Base-by-base conservation (phyloP, 2,329 filamentous ascomycete species). In the Dactylellina drechsleri region DNA sequence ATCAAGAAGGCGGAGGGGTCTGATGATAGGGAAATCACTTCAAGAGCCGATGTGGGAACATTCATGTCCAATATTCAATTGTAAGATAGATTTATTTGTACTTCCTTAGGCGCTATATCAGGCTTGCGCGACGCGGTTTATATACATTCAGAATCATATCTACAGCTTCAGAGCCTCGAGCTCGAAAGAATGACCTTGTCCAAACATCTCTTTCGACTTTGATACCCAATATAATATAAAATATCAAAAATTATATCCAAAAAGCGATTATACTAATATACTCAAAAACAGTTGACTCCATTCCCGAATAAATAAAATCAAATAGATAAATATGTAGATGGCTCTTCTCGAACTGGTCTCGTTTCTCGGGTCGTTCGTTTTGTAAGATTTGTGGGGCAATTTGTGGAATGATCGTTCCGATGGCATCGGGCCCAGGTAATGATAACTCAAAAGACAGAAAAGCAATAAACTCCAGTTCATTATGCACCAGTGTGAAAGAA, bases 401-500 rank as follows among this genome's bases (percentile, higher is more conserved):
- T 15, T 31, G 6, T 54, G n/a, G 40, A n/a, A 62, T 36, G 2
- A 36, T 5, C 31, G 10, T 7, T 36, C 10, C 31, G 31, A 36
- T 5, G 10, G 10, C 1, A 36, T 36, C 47, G 28, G 15, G 16
- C 58, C 66, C 36, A 58, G 43, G 15, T 6, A 50, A 64, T 10
- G 36, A 56, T 56, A 52, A 59, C 40, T 68, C 57, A 36, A 45
- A 50, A 41, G 26, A 23, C 60, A 59, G 50, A 49, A 67, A 52
- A 59, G 23, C 54, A 61, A 31, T 61, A 61, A 68, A 75, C 71
- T 50, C 71, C 71, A 62, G 18, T 74, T 75, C 71, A 52, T 75
- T 47, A 75, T 75, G 71, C 71, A 75, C 71, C 71, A 58, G 57
- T 66, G 52, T 58, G 56, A 68, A 64, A 62, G 40, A 67, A 54